Conservation (phyloP, 1,139 yeast species). For the Sugiyamaella xylanicola region DNA sequence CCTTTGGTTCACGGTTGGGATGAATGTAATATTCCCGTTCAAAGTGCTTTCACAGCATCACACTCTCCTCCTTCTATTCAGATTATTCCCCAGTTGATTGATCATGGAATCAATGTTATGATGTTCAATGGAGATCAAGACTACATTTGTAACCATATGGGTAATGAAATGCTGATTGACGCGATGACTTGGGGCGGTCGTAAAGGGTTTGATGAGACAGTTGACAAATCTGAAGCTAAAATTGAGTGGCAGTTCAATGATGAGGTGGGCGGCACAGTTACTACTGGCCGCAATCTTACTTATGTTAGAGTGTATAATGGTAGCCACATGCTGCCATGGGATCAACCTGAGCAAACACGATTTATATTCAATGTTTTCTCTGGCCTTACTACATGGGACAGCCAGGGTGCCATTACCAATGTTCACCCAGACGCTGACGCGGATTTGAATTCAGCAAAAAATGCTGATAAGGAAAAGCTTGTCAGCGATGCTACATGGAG, state of each 20-base stretch:
- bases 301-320: constrained; percentile 73
- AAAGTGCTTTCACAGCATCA: constrained; percentile 53
- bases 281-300: constrained; percentile 67
- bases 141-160: constrained; percentile 80
- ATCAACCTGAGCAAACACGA: constrained; percentile 67
- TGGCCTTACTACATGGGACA: constrained; percentile 34
- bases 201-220: constrained; percentile 46
- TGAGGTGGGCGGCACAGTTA: constrained; percentile 38
- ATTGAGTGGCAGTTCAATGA: constrained; percentile 37
- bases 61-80: constrained; percentile 62
- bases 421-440: constrained; percentile 21
- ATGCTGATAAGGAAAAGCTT: constrained; percentile 27
- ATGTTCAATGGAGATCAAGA: constrained; percentile 89
- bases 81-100: constrained; percentile 64
- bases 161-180: constrained; percentile 67
- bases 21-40: constrained; percentile 73
- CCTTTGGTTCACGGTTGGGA: constrained; percentile 55
- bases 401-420: constrained; percentile 20
- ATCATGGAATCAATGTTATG: constrained; percentile 55
- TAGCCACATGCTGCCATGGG: constrained; percentile 95
- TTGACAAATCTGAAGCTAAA: constrained; percentile 26
- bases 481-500: constrained; percentile 41
- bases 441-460: constrained; percentile 1
- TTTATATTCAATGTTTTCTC: constrained; percentile 53
- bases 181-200: constrained; percentile 69